Evolutionary conservation across 352 stramenopile genomes (phyloP).

Genomic region (Phytopythium vexans): DNA sequence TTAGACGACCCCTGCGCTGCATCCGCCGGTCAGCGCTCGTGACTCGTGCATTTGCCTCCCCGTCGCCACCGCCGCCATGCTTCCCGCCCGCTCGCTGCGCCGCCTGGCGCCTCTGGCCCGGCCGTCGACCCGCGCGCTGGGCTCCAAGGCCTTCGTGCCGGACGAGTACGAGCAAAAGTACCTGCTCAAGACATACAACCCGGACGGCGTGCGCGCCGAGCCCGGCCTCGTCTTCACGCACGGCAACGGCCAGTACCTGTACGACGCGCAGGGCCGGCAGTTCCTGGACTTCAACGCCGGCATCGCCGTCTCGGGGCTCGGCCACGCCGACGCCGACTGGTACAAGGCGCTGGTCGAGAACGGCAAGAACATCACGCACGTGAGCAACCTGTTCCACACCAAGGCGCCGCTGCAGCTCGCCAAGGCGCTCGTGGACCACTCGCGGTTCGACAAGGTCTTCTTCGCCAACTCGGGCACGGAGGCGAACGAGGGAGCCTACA

Average conservation of each 20-base stretch:
- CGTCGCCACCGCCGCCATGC: not conserved
- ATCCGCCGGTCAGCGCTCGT: too few relatives aligned
- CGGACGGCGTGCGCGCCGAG: slow-evolving; percentile 65
- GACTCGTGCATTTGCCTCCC: not conserved
- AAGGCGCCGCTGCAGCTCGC: slow-evolving; percentile 91
- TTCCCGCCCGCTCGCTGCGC: slow-evolving; percentile 3
- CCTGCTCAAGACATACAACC: slow-evolving; percentile 81
- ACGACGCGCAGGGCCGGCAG: slow-evolving; percentile 75
- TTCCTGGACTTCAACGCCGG: slow-evolving; percentile 94
- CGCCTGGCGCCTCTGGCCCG: slow-evolving; percentile 2
- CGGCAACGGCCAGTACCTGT: slow-evolving; percentile 91
- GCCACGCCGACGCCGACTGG: slow-evolving; percentile 89
- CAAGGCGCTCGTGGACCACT: slow-evolving; percentile 95
- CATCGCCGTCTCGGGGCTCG: slow-evolving; percentile 87
- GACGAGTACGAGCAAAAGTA: slow-evolving; percentile 81
- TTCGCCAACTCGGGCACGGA: slow-evolving; percentile 97
- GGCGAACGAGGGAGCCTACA: slow-evolving; percentile 86
- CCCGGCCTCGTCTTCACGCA: slow-evolving; percentile 73
- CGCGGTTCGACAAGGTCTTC: slow-evolving; percentile 96
- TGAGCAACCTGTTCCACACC: slow-evolving; percentile 97
- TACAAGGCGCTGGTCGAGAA: slow-evolving; percentile 64
- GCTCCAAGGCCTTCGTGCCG: slow-evolving; percentile 33
- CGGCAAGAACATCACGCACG: slow-evolving; percentile 89
- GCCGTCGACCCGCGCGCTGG: slow-evolving; percentile 12
- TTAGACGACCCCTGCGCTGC: too few relatives aligned